Conservation (phyloP, 1,284 basidiomycete species). For the Trametes versicolor region DNA sequence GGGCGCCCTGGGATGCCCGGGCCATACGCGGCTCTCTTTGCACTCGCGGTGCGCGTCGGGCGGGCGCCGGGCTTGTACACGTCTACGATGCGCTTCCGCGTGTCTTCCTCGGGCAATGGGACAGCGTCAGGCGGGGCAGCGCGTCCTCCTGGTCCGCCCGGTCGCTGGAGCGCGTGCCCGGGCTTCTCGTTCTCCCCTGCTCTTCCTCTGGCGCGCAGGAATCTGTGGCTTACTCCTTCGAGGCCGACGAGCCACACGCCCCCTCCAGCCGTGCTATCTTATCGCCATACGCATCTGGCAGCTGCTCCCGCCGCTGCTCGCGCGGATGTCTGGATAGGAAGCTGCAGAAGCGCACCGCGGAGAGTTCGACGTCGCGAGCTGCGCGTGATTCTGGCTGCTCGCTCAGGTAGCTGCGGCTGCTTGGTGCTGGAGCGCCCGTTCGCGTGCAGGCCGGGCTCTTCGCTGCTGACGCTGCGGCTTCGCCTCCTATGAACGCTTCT, state of each 20-base stretch:
- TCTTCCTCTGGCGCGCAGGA: conserved; percentile 20
- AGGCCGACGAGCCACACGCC: conserved; percentile 19
- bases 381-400: not conserved
- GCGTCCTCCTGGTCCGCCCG: conserved; percentile 18
- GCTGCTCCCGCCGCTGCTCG: not conserved
- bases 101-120: not conserved
- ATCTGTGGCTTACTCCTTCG: conserved; percentile 16
- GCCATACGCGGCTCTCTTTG: conserved; percentile 14
- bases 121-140: conserved; percentile 10
- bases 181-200: conserved; percentile 27
- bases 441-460: conserved; percentile 7
- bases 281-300: conserved; percentile 15
- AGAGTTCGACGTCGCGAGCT: not conserved
- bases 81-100: conserved; percentile 4
- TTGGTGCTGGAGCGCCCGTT: conserved; percentile 2
- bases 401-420: not conserved
- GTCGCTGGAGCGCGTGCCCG: conserved; percentile 23
- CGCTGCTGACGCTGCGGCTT: conserved; percentile 9
- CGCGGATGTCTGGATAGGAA: not conserved
- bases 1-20: conserved; percentile 24
- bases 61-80: not conserved
- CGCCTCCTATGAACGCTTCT: conserved; percentile 15
- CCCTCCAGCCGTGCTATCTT: conserved; percentile 24
- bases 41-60: not conserved
- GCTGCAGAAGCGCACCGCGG: not conserved